Percentiles rank a stretch among this genome's conserved stretches.
phyloP scores from a whole-genome alignment of 1,284 basidiomycete genomes.

The Pseudozyma hubeiensis region DNA sequence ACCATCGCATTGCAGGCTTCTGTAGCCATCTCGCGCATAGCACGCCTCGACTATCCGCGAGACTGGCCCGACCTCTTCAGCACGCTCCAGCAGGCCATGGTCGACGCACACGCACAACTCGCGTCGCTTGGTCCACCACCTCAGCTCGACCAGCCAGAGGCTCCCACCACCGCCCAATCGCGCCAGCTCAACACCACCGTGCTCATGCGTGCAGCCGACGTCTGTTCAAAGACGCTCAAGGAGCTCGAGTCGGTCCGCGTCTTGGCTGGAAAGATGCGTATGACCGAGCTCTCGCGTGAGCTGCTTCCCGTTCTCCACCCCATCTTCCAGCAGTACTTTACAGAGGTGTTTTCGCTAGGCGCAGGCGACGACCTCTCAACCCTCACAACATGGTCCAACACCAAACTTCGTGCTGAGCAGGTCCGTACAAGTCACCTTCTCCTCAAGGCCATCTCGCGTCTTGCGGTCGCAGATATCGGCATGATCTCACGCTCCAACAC shows the following conservation, averaged over 20 bases:
- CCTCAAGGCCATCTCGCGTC: slow-evolving; percentile 58
- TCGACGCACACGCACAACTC: slow-evolving; percentile 47
- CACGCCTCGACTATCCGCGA: slow-evolving; percentile 62
- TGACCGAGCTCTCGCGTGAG: slow-evolving; percentile 63
- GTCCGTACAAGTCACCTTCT: slow-evolving; percentile 64
- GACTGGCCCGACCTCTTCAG: slow-evolving; percentile 64
- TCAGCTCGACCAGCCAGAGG: slow-evolving; percentile 30
- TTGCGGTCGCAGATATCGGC: slow-evolving; percentile 62
- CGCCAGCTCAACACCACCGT: slow-evolving; percentile 46
- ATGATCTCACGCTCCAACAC: slow-evolving; percentile 50
- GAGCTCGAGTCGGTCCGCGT: slow-evolving; percentile 63
- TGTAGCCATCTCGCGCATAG: slow-evolving; percentile 61
- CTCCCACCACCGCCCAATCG: slow-evolving; percentile 15
- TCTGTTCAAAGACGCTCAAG: slow-evolving; percentile 60
- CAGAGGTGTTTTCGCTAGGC: slow-evolving; percentile 50
- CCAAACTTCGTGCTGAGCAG: slow-evolving; percentile 46
- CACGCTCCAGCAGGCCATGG: slow-evolving; percentile 55
- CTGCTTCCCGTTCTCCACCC: slow-evolving; percentile 62
- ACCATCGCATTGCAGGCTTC: slow-evolving; percentile 62
- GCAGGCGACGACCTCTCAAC: slow-evolving; percentile 28
- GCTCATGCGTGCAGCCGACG: slow-evolving; percentile 61
- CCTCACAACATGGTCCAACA: slow-evolving; percentile 54
- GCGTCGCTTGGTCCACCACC: slow-evolving; percentile 33
- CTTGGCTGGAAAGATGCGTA: slow-evolving; percentile 65
- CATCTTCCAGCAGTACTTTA: slow-evolving; percentile 61